phyloP scores from a whole-genome alignment of 2,329 filamentous ascomycete species.

The Neopestalotiopsis clavispora region DNA sequence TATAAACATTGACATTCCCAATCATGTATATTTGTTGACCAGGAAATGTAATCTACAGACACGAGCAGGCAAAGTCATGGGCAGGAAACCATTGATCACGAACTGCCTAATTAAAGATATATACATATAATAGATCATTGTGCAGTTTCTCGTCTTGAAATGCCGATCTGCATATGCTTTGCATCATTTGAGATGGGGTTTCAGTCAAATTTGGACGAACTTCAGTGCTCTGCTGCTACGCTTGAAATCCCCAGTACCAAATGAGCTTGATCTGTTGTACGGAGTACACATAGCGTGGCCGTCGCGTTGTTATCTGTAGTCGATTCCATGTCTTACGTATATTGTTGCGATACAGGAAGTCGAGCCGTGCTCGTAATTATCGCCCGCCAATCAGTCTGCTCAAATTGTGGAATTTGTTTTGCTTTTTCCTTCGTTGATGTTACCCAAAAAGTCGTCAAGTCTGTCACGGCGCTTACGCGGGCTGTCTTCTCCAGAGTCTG shows the following conservation, averaged over 20 bases:
- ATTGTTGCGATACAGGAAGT: neutral
- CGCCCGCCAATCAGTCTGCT: neutral
- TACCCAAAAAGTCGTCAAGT: neutral
- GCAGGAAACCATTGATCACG: neutral
- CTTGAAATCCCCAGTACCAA: too few species aligned
- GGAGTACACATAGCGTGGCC: too few species aligned
- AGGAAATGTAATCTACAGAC: neutral
- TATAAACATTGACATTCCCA: constrained; percentile 12
- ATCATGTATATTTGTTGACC: neutral
- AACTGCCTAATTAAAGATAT: neutral
- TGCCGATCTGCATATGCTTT: neutral
- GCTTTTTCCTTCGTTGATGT: neutral
- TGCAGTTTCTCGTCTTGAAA: neutral
- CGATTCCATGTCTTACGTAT: neutral
- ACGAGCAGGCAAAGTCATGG: neutral
- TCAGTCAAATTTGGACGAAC: too few species aligned
- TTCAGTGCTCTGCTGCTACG: too few species aligned
- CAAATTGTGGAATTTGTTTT: neutral
- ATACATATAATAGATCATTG: neutral
- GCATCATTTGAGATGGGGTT: too few species aligned
- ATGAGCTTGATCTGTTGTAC: too few species aligned
- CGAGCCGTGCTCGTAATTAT: neutral
- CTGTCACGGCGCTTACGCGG: neutral
- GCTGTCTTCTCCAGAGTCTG: neutral
- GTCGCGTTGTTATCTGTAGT: neutral